Evolutionary conservation across 2,329 filamentous ascomycete genomes (phyloP).

Genomic region (Cadophora sp.): DNA sequence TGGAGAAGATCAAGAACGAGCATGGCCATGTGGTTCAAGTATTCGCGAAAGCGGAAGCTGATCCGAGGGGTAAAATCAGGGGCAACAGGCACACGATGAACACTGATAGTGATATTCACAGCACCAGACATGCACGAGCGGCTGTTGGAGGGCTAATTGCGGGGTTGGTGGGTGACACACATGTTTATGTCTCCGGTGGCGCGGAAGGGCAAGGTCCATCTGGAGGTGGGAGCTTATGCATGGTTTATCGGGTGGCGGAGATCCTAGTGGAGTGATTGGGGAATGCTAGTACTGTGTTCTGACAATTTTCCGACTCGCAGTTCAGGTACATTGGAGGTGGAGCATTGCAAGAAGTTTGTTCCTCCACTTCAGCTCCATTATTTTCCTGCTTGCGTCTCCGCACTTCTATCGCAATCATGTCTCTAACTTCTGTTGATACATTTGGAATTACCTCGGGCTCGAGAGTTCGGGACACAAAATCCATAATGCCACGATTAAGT

Average conservation of each 20-base stretch:
- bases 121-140: conserved; percentile 44
- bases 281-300: too few species aligned
- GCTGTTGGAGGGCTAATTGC: conserved; percentile 44
- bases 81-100: conserved; percentile 44
- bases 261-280: conserved; percentile 9
- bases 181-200: conserved; percentile 42
- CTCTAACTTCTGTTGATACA: neutral
- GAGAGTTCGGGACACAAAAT: neutral
- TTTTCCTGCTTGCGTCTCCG: neutral
- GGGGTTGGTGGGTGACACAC: conserved; percentile 41
- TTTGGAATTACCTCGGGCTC: neutral
- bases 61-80: conserved; percentile 39
- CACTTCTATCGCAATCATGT: neutral
- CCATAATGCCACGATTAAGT: neutral
- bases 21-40: conserved; percentile 40
- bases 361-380: neutral
- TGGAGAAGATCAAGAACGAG: conserved; percentile 34
- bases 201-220: conserved; percentile 45
- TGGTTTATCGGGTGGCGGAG: conserved; percentile 38
- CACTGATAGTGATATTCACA: conserved; percentile 43
- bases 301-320: neutral
- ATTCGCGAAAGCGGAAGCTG: conserved; percentile 45
- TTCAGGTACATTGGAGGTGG: neutral
- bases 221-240: conserved; percentile 43
- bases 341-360: neutral